phyloP scores from a whole-genome alignment of 2,329 filamentous ascomycete genomes.

The Curvularia sp. region DNA sequence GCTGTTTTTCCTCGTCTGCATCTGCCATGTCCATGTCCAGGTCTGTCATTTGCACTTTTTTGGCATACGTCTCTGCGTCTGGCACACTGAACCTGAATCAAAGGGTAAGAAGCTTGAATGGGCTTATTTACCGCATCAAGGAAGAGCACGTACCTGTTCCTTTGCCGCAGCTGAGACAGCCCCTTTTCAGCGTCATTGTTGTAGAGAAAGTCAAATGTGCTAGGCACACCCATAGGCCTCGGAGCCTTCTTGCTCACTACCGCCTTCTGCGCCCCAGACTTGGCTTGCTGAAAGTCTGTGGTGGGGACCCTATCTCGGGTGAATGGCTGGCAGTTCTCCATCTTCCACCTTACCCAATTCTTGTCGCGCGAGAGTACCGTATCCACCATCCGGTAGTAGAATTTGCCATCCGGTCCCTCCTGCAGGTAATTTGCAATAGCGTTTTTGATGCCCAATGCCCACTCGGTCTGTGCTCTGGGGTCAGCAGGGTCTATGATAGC shows the following conservation, averaged over 20 bases:
- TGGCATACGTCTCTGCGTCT: conserved; percentile 71
- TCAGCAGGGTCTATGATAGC: conserved; percentile 43
- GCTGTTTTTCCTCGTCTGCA: conserved; percentile 65
- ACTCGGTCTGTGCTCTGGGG: conserved; percentile 69
- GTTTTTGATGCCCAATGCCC: conserved; percentile 79
- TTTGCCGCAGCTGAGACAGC: conserved; percentile 73
- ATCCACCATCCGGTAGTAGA: conserved; percentile 96
- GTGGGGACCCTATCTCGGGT: conserved; percentile 74
- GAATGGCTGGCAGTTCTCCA: conserved; percentile 89
- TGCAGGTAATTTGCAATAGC: conserved; percentile 84
- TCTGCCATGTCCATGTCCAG: conserved; percentile 85
- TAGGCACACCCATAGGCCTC: conserved; percentile 54
- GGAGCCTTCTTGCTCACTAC: conserved; percentile 72
- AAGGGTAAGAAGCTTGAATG: conserved; percentile 32
- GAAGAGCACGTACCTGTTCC: conserved; percentile 56
- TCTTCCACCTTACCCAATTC: conserved; percentile 99
- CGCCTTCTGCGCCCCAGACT: conserved; percentile 67
- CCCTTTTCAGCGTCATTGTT: conserved; percentile 67
- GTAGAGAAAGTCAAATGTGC: conserved; percentile 69
- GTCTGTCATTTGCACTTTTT: conserved; percentile 77
- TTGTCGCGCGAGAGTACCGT: conserved; percentile 95
- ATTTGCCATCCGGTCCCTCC: conserved; percentile 80
- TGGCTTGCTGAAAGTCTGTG: conserved; percentile 72
- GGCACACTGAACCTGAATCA: conserved; percentile 70
- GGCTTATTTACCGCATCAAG: conserved; percentile 13